A percentile compares a stretch with the other conserved stretches of the same genome.
These are phyloP conservation scores for Starmera stellimalicola DNA, from an alignment of 1,139 yeast genomes.

Conservation along the genomic window DNA sequence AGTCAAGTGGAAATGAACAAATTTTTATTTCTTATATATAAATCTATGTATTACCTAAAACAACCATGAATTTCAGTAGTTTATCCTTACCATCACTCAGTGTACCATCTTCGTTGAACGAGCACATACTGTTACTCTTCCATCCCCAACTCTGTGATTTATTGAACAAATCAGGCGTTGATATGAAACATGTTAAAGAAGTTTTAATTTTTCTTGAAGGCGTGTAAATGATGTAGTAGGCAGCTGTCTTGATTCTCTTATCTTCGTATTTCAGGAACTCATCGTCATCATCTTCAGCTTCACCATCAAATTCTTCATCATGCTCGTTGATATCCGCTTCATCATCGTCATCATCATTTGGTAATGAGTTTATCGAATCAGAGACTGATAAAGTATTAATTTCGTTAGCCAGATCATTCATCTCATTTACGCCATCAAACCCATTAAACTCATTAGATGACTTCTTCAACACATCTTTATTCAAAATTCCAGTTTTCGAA, in stretches of 20 bases:
- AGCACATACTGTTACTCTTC: constrained; percentile 41
- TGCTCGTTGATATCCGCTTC: not conserved
- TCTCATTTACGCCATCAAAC: constrained; percentile 1
- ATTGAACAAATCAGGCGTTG: constrained; percentile 41
- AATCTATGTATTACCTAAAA: constrained; percentile 31
- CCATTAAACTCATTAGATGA: not conserved
- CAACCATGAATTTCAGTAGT: constrained; percentile 37
- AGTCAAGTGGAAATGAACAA: constrained; percentile 56
- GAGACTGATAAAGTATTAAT: not conserved
- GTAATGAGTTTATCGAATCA: not conserved
- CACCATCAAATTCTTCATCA: not conserved
- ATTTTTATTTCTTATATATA: not conserved
- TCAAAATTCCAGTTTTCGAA: constrained; percentile 25
- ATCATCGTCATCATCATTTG: not conserved
- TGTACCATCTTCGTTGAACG: constrained; percentile 34
- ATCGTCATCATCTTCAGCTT: constrained; percentile 7
- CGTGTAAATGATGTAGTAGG: constrained; percentile 41
- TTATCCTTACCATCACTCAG: constrained; percentile 30
- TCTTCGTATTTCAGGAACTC: constrained; percentile 32
- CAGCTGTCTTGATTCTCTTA: constrained; percentile 32
- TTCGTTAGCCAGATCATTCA: not conserved
- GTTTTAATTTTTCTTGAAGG: constrained; percentile 37
- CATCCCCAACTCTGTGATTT: constrained; percentile 50
- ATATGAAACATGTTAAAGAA: constrained; percentile 38
- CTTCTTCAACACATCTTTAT: constrained; percentile 23